Evolutionary conservation across 257 asterid genomes (phyloP), one percentile per base, ranked within the genome.

Genomic region (Solanum chaucha): DNA sequence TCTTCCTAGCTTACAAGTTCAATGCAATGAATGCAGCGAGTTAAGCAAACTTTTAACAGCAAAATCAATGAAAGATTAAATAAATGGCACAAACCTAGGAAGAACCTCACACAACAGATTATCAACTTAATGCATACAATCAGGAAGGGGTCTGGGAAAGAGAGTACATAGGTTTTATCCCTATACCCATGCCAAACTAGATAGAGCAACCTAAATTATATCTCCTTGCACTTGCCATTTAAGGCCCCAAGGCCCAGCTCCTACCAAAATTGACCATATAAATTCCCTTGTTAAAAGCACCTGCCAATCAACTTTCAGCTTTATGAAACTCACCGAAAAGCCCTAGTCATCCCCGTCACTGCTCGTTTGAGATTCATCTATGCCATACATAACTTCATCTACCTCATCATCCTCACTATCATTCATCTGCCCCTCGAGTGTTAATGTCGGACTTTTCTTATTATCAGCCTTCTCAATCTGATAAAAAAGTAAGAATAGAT

Each of bases 321-420:
- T 32, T 32, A 46, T 28, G 26, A 80, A 80, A 77, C 72, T 70
- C 82, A 36, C 87, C 83, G 32, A 67, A 80, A 71, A 55, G 36
- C 24, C 74, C 90, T 91, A 95, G 46, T 92, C 94, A 86, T 94
- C 98, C 87, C 88, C 86, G 10, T 93, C 98, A 61, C 93, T 94
- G 88, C 92, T 86, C 3, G 90, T 87, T 82, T 94, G 89, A 26
- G 98, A 95, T 87, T 95, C 98, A 51, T 95, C 97, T 28, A 89
- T 88, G 38, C 96, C 98, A 84, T 93, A 93, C 86, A 92, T 83
- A 91, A 89, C 95, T 84, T 96, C 99, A 24, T 94, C 98, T 46
- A 93, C 95, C 59, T 93, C 97, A 84, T 94, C 98, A 51, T 93
- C 98, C 86, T 95, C 98, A 83, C 92, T 93, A 89, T 89, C 97